Evolutionary conservation across 345 rosid species (phyloP).

Genomic region (Brassica carinata): DNA sequence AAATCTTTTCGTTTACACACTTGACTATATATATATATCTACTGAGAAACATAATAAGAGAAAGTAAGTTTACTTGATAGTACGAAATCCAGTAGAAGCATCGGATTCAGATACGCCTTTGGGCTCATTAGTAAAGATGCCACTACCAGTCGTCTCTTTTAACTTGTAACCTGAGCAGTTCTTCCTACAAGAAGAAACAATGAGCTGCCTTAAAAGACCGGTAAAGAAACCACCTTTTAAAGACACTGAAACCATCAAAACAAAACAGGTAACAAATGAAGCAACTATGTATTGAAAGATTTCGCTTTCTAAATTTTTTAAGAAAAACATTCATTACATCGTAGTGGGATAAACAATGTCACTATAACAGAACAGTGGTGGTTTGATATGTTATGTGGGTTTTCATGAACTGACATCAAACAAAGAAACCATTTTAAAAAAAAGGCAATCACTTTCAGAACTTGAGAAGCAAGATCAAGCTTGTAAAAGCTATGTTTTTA

Average conservation of each 20-base stretch:
- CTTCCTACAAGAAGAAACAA: constrained; percentile 41
- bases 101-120: constrained; percentile 52
- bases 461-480: constrained; percentile 21
- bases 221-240: too few relatives aligned
- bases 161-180: constrained; percentile 82
- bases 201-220: not conserved
- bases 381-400: constrained; percentile 36
- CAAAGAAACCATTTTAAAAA: constrained; percentile 10
- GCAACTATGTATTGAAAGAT: not conserved
- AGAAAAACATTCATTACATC: not conserved
- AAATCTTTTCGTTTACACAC: too few relatives aligned
- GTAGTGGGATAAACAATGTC: not conserved
- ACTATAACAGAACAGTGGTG: constrained; percentile 12
- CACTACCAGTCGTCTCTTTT: constrained; percentile 89
- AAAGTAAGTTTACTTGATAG: constrained; percentile 57
- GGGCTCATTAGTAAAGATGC: constrained; percentile 57
- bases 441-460: constrained; percentile 8
- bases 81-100: constrained; percentile 51
- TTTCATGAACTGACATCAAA: constrained; percentile 20
- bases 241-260: too few relatives aligned
- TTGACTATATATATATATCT: too few relatives aligned
- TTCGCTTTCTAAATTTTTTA: not conserved
- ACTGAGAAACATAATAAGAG: not conserved
- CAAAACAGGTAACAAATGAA: too few relatives aligned
- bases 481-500: not conserved